A percentile compares a stretch with the other conserved stretches of the same genome.
These are phyloP conservation scores for Platanthera zijinensis DNA, from an alignment of 106 monocot species.

Conservation along the genomic window DNA sequence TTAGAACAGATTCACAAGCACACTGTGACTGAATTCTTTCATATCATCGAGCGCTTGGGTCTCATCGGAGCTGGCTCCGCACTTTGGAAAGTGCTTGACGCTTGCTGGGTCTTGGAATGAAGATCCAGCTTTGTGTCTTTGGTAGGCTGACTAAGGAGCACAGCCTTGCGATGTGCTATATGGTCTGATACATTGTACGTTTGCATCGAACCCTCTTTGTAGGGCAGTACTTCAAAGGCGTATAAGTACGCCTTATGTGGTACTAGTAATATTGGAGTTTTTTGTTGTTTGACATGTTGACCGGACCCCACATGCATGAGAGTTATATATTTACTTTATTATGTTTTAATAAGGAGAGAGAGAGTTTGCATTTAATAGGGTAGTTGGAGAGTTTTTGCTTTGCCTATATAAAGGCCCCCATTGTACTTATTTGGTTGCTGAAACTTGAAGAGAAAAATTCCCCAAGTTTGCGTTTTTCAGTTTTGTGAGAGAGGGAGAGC, in stretches of 20 bases:
- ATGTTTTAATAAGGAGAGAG: too few species aligned
- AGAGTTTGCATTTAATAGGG: too few species aligned
- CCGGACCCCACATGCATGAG: too few species aligned
- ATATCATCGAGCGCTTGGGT: not conserved
- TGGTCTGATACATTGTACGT: constrained; percentile 1
- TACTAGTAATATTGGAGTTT: too few species aligned
- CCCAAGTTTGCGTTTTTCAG: too few species aligned
- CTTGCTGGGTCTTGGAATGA: not conserved
- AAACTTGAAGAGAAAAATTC: too few species aligned
- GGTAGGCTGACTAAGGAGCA: constrained; percentile 1
- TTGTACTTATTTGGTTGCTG: too few species aligned
- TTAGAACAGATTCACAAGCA: not conserved
- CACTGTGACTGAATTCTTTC: not conserved
- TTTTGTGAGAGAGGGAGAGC: too few species aligned
- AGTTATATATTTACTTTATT: too few species aligned
- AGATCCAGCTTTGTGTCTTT: not conserved
- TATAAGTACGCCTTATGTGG: not conserved
- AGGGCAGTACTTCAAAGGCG: not conserved
- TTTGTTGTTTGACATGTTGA: too few species aligned
- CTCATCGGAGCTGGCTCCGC: not conserved
- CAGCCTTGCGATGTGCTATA: constrained; percentile 1
- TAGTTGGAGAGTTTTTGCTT: too few species aligned
- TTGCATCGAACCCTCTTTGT: not conserved
- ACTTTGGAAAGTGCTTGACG: not conserved
- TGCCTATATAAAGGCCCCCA: too few species aligned